These are phyloP conservation scores for Gossypium thurberi DNA, from an alignment of 345 rosid species.

Conservation along the genomic window DNA sequence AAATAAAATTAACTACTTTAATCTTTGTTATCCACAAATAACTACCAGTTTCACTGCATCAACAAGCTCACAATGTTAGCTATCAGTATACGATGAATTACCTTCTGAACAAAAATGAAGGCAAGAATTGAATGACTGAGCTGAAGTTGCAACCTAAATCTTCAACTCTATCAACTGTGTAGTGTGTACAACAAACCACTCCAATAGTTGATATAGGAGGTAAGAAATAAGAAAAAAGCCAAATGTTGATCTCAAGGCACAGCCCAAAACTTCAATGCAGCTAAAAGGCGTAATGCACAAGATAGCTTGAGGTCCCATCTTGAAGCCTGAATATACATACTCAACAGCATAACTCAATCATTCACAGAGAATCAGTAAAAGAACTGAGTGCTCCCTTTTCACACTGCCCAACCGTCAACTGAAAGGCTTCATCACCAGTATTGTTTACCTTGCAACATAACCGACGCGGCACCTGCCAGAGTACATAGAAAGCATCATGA, in stretches of 20 bases:
- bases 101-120: slow-evolving; percentile 34
- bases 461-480: slow-evolving; percentile 64
- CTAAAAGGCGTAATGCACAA: slow-evolving; percentile 20
- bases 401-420: slow-evolving; percentile 66
- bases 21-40: slow-evolving; percentile 1
- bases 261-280: not conserved
- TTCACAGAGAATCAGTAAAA: slow-evolving; percentile 36
- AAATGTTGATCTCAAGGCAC: slow-evolving; percentile 18
- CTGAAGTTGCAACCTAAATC: slow-evolving; percentile 24
- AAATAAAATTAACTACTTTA: not conserved
- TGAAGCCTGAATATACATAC: slow-evolving; percentile 23
- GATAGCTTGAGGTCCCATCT: slow-evolving; percentile 20
- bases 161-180: slow-evolving; percentile 23
- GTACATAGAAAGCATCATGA: slow-evolving; percentile 1
- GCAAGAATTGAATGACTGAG: slow-evolving; percentile 30
- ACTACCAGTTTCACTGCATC: slow-evolving; percentile 11
- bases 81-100: slow-evolving; percentile 16
- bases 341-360: slow-evolving; percentile 18
- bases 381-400: slow-evolving; percentile 44
- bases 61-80: slow-evolving; percentile 18
- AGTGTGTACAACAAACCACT: slow-evolving; percentile 25
- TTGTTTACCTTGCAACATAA: slow-evolving; percentile 65
- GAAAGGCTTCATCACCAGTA: slow-evolving; percentile 37
- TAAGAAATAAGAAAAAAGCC: slow-evolving; percentile 17
- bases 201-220: slow-evolving; percentile 28